Conservation (phyloP, 768 basidiomycete species). For the Lentinula raphanica region DNA sequence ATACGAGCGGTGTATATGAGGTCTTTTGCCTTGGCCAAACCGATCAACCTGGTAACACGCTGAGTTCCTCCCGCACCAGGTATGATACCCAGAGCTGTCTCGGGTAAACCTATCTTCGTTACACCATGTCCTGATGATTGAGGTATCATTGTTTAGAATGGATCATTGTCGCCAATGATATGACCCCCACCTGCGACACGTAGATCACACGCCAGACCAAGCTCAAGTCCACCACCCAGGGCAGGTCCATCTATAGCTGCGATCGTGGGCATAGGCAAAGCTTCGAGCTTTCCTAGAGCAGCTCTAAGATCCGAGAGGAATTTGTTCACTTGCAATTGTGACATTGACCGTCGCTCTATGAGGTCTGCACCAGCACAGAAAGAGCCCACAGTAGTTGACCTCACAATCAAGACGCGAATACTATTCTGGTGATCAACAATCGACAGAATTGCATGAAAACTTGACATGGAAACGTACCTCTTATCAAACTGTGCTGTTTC, state of each 20-base stretch:
- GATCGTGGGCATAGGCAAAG: constrained; percentile 82
- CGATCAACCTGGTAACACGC: constrained; percentile 70
- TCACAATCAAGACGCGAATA: constrained; percentile 76
- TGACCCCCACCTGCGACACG: constrained; percentile 72
- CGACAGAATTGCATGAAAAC: not conserved
- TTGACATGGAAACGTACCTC: constrained; percentile 26
- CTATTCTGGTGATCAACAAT: constrained; percentile 29
- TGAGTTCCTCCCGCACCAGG: constrained; percentile 92
- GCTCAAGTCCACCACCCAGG: constrained; percentile 87
- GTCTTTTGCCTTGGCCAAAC: constrained; percentile 77
- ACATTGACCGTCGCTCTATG: constrained; percentile 80
- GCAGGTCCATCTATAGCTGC: constrained; percentile 92
- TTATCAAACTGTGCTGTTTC: constrained; percentile 63
- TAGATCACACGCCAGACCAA: constrained; percentile 85
- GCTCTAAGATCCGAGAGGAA: constrained; percentile 75
- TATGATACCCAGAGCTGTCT: constrained; percentile 74
- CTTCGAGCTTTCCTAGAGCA: constrained; percentile 71
- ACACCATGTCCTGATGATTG: constrained; percentile 63
- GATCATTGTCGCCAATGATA: not conserved
- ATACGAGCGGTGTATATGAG: constrained; percentile 78
- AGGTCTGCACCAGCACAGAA: constrained; percentile 95
- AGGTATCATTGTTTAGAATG: not conserved
- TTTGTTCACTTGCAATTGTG: constrained; percentile 60
- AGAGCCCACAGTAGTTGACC: constrained; percentile 67
- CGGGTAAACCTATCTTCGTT: constrained; percentile 85